Percentiles rank a stretch among this genome's conserved stretches.
phyloP scores from a whole-genome alignment of 768 basidiomycete genomes.

The Tulasnella sp. region DNA sequence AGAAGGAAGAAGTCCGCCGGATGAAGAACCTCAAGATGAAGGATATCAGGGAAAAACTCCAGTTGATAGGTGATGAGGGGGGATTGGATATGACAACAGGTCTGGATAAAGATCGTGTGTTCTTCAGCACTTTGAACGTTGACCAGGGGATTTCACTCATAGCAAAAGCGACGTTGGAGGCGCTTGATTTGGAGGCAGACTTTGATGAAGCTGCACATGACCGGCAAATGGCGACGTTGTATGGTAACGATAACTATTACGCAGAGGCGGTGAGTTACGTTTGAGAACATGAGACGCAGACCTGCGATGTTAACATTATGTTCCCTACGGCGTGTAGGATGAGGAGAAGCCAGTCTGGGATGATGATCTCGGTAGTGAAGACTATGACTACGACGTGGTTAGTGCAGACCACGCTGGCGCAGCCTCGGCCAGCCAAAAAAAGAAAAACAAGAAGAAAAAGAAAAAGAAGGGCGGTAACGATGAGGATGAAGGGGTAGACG shows the following conservation, averaged over 20 bases:
- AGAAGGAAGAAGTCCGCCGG: slow-evolving; percentile 70
- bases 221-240: slow-evolving; percentile 65
- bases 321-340: slow-evolving; percentile 26
- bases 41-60: slow-evolving; percentile 66
- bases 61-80: slow-evolving; percentile 59
- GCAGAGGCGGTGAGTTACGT: slow-evolving; percentile 27
- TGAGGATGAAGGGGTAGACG: slow-evolving; percentile 39
- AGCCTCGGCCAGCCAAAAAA: slow-evolving; percentile 31
- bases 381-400: slow-evolving; percentile 41
- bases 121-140: background rate
- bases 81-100: slow-evolving; percentile 35
- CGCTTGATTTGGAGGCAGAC: slow-evolving; percentile 80
- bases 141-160: background rate
- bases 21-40: slow-evolving; percentile 75
- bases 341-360: slow-evolving; percentile 80
- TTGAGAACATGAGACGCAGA: background rate
- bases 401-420: background rate
- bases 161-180: slow-evolving; percentile 41
- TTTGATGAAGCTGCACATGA: slow-evolving; percentile 88
- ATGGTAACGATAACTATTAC: slow-evolving; percentile 38
- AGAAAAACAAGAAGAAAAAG: slow-evolving; percentile 51
- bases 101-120: background rate
- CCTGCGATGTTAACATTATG: too few relatives aligned
- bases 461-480: slow-evolving; percentile 31
- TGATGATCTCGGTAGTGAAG: slow-evolving; percentile 66